These are phyloP conservation scores for Russula virescens DNA, from an alignment of 768 basidiomycete genomes.

Conservation along the genomic window DNA sequence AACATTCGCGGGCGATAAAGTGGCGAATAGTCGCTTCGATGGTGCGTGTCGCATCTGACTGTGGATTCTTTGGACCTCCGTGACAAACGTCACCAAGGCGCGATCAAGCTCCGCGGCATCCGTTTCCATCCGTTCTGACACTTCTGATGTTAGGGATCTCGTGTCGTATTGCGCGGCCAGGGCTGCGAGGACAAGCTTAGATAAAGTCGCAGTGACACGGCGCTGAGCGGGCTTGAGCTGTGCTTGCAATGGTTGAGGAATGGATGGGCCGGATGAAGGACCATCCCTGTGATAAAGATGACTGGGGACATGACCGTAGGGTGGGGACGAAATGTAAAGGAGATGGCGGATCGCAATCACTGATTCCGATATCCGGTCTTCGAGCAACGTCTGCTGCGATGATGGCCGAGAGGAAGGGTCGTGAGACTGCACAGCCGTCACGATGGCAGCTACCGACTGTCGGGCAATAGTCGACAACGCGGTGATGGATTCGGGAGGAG, in stretches of 20 bases:
- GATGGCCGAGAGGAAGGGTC: constrained; percentile 43
- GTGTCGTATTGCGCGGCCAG: constrained; percentile 84
- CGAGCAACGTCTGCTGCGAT: constrained; percentile 54
- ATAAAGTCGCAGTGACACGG: constrained; percentile 84
- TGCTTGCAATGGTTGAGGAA: constrained; percentile 42
- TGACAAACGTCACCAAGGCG: constrained; percentile 60
- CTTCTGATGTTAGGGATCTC: constrained; percentile 53
- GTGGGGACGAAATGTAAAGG: constrained; percentile 59
- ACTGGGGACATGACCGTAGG: constrained; percentile 54
- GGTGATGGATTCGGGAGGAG: constrained; percentile 52
- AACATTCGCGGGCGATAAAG: constrained; percentile 54
- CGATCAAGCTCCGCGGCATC: constrained; percentile 74
- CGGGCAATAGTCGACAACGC: constrained; percentile 57
- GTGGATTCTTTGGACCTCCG: constrained; percentile 61
- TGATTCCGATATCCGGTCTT: constrained; percentile 53
- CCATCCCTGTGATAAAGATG: constrained; percentile 20
- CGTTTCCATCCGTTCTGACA: constrained; percentile 62
- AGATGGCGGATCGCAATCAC: constrained; percentile 74
- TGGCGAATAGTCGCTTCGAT: constrained; percentile 54
- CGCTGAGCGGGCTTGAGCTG: constrained; percentile 72
- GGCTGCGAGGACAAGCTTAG: constrained; percentile 84
- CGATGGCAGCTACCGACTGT: constrained; percentile 55
- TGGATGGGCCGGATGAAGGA: neutral
- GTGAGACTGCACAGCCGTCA: constrained; percentile 51
- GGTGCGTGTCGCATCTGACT: constrained; percentile 30